Evolutionary conservation across 495 filamentous ascomycete species (phyloP).

Genomic region (Echria macrotheca): DNA sequence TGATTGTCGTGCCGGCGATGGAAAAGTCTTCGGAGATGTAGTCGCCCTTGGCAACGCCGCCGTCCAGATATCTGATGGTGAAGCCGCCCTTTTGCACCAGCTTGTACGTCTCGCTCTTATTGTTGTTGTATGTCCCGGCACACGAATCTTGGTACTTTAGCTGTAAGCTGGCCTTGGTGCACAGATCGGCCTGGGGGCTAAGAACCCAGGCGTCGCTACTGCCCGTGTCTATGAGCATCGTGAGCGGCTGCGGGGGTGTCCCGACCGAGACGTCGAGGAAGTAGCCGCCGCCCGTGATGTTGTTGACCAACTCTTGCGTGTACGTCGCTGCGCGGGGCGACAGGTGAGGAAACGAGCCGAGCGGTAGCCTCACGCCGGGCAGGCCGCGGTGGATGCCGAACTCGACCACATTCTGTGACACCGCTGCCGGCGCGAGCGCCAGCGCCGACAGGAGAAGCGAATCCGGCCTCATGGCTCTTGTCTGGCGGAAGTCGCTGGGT

Average conservation of each 20-base stretch:
- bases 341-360: neutral
- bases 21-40: conserved; percentile 72
- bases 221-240: conserved; percentile 64
- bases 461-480: no score
- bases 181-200: conserved; percentile 37
- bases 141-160: conserved; percentile 28
- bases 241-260: conserved; percentile 57
- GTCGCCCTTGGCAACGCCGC: conserved; percentile 52
- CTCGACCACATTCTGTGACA: conserved; percentile 26
- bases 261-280: conserved; percentile 63
- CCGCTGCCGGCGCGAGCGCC: conserved; percentile 17
- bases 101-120: conserved; percentile 63
- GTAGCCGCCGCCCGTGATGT: conserved; percentile 51
- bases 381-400: conserved; percentile 23
- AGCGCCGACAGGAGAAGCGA: no score
- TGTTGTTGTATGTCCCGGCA: conserved; percentile 41
- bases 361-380: conserved; percentile 13
- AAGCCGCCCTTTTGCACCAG: conserved; percentile 59
- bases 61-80: conserved; percentile 80
- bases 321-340: conserved; percentile 25
- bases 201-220: conserved; percentile 83
- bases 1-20: conserved; percentile 61
- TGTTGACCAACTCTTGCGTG: conserved; percentile 38
- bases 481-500: no score
- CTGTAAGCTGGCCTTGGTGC: conserved; percentile 30